Base-by-base conservation (phyloP, 768 basidiomycete genomes). In the Tricholoma flavovirens region DNA sequence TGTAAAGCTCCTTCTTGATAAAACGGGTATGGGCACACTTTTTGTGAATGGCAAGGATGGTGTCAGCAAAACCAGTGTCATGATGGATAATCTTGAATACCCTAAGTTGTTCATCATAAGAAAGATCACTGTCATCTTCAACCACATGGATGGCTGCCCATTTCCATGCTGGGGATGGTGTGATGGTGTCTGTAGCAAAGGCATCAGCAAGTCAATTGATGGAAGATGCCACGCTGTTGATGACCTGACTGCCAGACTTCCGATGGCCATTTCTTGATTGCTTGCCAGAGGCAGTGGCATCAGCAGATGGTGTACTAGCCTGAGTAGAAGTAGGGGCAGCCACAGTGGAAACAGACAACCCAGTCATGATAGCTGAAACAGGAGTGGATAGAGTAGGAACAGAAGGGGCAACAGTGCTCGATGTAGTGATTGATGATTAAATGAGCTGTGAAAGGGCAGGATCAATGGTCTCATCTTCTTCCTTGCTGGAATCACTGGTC, bases 71-170 rank as follows among this genome's bases (percentile, higher is more conserved):
- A 4, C 54, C 29, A 10, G 54, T 58, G 51, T 67, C 62, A 19
- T 48, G 19, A 26, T 52, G 54, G 33, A 64, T 59, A 21, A 66
- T 49, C 43, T 57, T 58, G 56, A 60, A 56, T 2, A 54, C 56
- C 14, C 55, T 12, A n/a, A 62, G 38, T 33, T 62, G 52, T 45
- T 67, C 60, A 53, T 65, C 30, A 3, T 65, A 59, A 10, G 62
- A 62, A 22, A 64, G 62, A 10, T 65, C 60, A 33, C 46, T 57
- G 53, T 65, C 61, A 30, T 62, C 64, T 32, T 64, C 60, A 29
- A 64, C 49, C 8, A 36, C 36, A 35, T 62, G 50, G 21, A 64
- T 60, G 12, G 58, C 65, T 35, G 58, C 36, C 4, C 45, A 33
- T 14, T 59, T 53, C 17, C 54, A 26, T 9, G 29, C 50, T 29